Evolutionary conservation across 306 rosid genomes (phyloP), one percentile per base, ranked within the genome.

Genomic region (Datisca glomerata): DNA sequence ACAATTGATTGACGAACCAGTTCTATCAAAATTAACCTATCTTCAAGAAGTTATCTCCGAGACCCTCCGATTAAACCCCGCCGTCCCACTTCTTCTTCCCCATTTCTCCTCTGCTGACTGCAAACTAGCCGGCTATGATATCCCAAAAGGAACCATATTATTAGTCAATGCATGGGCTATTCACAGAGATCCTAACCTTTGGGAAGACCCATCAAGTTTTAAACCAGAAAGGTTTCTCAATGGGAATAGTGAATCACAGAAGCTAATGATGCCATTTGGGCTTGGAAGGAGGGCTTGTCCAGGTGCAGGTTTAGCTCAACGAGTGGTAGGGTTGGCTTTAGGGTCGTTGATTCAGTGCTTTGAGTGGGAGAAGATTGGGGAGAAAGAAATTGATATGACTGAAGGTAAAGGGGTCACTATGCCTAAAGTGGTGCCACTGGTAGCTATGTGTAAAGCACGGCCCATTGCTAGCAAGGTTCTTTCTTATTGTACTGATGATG

Each of bases 161-260:
- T 18, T 63, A 32, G 49, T 57, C 20, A 68, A 68, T 13, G 70
- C 59, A 9, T 68, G 75, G 70, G 70, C 58, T n/a, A 20, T 68
- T 18, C 75, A 63, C 6, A 57, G 75, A 43, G 66, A 68, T 7
- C 75, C 55, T 1, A 27, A 12, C 4, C 3, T 42, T 3, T 68
- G 75, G 70, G 66, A 51, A 0, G 54, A 62, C 3, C 50, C 70
- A 6, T 24, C 41, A 1, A 40, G 21, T 40, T 68, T 68, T 7
- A 63, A 28, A 12, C 75, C 70, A 0, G 70, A 63, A 18, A 63
- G 75, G 21, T 51, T 48, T 18, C 28, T 7, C 10, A 43, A 18
- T 9, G 42, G 43, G 0, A 48, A 24, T 5, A 34, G 2, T 4
- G 45, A 12, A 6, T 21, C 28, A 2, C 18, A 24, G 1, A 69